These are phyloP conservation scores for Aspergillus hiratsukae DNA, from an alignment of 2,329 filamentous ascomycete genomes.

Conservation along the genomic window DNA sequence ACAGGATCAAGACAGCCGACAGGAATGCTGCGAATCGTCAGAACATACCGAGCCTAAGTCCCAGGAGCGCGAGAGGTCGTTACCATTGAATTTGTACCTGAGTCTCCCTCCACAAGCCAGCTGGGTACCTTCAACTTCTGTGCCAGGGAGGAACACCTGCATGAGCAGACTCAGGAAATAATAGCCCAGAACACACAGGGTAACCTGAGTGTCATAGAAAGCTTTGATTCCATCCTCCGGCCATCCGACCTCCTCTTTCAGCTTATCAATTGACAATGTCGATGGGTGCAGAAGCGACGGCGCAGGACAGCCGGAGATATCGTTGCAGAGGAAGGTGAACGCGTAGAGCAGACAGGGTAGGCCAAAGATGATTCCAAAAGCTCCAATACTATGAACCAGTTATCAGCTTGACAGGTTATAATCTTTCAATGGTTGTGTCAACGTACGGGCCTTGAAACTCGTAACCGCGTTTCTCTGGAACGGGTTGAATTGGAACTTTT, in stretches of 20 bases:
- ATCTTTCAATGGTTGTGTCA: neutral
- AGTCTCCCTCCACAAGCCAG: constrained; percentile 67
- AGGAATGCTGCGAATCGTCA: constrained; percentile 57
- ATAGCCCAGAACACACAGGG: constrained; percentile 69
- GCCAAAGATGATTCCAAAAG: constrained; percentile 70
- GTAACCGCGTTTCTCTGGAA: constrained; percentile 42
- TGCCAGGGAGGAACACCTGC: constrained; percentile 71
- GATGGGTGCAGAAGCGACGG: constrained; percentile 72
- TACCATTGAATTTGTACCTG: constrained; percentile 78
- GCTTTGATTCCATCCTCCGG: constrained; percentile 65
- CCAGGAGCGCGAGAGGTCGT: constrained; percentile 10
- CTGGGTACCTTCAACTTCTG: constrained; percentile 64
- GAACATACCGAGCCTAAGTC: constrained; percentile 5
- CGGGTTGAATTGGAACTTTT: constrained; percentile 30
- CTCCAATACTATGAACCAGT: constrained; percentile 59
- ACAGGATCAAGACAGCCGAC: constrained; percentile 69
- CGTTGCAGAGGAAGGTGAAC: constrained; percentile 84
- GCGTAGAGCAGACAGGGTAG: constrained; percentile 75
- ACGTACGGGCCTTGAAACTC: constrained; percentile 47
- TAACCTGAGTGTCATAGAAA: constrained; percentile 65
- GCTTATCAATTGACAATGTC: constrained; percentile 63
- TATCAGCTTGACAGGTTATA: constrained; percentile 8
- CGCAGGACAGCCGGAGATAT: constrained; percentile 83
- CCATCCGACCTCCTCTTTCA: constrained; percentile 82
- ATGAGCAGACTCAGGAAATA: constrained; percentile 71